Evolutionary conservation across 352 stramenopile genomes (phyloP).

Genomic region (Pythium myriotylum): DNA sequence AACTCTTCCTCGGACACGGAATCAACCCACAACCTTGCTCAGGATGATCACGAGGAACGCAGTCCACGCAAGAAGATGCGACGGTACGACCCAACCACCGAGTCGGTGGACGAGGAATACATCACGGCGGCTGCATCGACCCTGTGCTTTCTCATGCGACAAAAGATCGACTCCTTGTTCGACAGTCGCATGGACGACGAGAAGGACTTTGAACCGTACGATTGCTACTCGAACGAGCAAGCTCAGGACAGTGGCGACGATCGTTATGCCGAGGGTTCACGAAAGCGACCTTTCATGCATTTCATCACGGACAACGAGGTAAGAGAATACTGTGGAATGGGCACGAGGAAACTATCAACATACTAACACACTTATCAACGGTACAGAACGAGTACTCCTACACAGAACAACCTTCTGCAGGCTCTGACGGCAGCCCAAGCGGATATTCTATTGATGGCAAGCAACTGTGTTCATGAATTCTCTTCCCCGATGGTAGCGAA

Average conservation of each 20-base stretch:
- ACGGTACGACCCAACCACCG: constrained; percentile 37
- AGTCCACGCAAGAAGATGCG: constrained; percentile 62
- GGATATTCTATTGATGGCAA: constrained; percentile 73
- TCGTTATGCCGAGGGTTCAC: constrained; percentile 32
- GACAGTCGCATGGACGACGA: constrained; percentile 61
- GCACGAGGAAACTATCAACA: neutral
- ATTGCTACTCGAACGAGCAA: constrained; percentile 58
- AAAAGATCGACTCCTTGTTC: constrained; percentile 84
- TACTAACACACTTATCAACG: neutral
- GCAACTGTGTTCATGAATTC: constrained; percentile 72
- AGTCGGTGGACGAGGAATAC: constrained; percentile 76
- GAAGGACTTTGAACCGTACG: constrained; percentile 68
- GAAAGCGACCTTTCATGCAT: constrained; percentile 79
- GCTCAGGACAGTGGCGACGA: constrained; percentile 15
- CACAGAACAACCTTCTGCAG: constrained; percentile 6
- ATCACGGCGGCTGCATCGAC: constrained; percentile 79
- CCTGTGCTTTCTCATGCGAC: constrained; percentile 82
- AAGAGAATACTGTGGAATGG: constrained; percentile 16
- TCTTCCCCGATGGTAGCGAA: constrained; percentile 41
- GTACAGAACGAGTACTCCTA: constrained; percentile 35
- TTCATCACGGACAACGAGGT: constrained; percentile 68
- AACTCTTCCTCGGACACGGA: constrained; percentile 27
- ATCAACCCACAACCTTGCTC: constrained; percentile 16
- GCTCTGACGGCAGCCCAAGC: constrained; percentile 15
- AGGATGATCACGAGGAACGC: constrained; percentile 28